Evolutionary conservation across 192 early-diverging fungal genomes (phyloP).

Genomic region (Haplosporangium gracile): DNA sequence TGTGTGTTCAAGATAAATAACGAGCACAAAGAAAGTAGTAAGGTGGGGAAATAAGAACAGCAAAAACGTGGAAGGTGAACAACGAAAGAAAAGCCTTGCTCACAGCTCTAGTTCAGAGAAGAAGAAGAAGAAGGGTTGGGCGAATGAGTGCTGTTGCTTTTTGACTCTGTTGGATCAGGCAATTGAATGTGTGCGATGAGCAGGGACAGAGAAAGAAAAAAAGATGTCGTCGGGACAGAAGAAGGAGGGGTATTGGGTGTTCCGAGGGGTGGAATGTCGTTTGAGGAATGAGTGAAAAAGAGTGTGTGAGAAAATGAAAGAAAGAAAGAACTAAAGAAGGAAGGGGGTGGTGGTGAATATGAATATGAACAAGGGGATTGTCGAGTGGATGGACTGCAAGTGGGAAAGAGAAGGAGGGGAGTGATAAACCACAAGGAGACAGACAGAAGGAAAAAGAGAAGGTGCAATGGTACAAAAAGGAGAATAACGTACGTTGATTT

Average conservation of each 20-base stretch:
- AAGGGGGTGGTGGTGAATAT: not conserved
- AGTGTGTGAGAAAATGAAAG: too few relatives aligned
- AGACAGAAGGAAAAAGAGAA: not conserved
- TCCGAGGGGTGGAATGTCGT: not conserved
- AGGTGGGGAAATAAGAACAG: not conserved
- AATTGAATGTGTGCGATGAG: not conserved
- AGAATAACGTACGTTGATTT: too few relatives aligned
- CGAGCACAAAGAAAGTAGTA: not conserved
- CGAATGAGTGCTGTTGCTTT: not conserved
- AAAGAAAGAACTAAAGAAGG: not conserved
- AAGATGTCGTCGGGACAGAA: not conserved
- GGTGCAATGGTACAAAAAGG: too few relatives aligned
- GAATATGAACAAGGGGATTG: not conserved
- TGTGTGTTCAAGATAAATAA: not conserved
- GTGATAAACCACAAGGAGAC: slow-evolving; percentile 1
- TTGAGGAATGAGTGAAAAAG: not conserved
- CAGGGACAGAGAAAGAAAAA: not conserved
- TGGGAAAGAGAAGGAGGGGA: not conserved
- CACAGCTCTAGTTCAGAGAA: not conserved
- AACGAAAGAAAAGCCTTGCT: not conserved
- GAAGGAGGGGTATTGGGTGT: too few relatives aligned
- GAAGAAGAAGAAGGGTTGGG: not conserved
- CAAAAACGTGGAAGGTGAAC: not conserved
- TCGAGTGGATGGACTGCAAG: not conserved
- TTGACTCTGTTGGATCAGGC: not conserved